These are phyloP conservation scores for Noccaea bulbosa DNA, from an alignment of 345 rosid genomes.

Conservation along the genomic window DNA sequence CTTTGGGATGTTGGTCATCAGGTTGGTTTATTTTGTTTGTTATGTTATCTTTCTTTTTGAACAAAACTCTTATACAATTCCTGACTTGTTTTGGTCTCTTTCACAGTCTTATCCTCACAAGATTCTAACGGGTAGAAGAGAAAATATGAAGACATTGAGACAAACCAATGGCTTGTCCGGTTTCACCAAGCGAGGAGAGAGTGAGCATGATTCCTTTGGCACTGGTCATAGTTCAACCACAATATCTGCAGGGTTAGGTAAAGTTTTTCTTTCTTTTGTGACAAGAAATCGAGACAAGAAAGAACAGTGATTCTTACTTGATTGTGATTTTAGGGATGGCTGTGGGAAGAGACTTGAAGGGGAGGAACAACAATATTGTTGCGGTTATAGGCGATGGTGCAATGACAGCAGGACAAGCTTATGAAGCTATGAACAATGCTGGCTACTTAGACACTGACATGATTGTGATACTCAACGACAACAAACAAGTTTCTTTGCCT, in stretches of 20 bases:
- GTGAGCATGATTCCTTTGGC: conserved; percentile 93
- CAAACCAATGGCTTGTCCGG: conserved; percentile 94
- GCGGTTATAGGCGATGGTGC: conserved; percentile 98
- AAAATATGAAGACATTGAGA: conserved; percentile 83
- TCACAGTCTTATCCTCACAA: conserved; percentile 87
- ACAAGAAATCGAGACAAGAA: neutral
- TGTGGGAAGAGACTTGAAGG: conserved; percentile 89
- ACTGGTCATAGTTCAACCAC: conserved; percentile 95
- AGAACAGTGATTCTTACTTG: conserved; percentile 1
- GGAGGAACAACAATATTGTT: conserved; percentile 67
- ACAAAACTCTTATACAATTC: neutral
- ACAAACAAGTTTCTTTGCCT: conserved; percentile 94
- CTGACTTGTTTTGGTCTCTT: neutral
- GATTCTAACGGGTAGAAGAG: conserved; percentile 95
- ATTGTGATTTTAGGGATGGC: conserved; percentile 72
- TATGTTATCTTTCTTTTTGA: neutral
- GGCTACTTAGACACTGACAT: conserved; percentile 94
- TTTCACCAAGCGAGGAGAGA: conserved; percentile 85
- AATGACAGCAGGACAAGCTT: conserved; percentile 99
- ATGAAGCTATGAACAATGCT: conserved; percentile 98
- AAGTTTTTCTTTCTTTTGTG: neutral
- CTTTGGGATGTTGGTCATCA: conserved; percentile 99
- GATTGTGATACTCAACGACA: conserved; percentile 96
- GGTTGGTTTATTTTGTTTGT: conserved; percentile 59
- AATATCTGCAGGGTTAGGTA: conserved; percentile 95